Evolutionary conservation across 2,329 filamentous ascomycete genomes (phyloP), one percentile per base, ranked within the genome.

Genomic region (Dactylellina cionopaga): DNA sequence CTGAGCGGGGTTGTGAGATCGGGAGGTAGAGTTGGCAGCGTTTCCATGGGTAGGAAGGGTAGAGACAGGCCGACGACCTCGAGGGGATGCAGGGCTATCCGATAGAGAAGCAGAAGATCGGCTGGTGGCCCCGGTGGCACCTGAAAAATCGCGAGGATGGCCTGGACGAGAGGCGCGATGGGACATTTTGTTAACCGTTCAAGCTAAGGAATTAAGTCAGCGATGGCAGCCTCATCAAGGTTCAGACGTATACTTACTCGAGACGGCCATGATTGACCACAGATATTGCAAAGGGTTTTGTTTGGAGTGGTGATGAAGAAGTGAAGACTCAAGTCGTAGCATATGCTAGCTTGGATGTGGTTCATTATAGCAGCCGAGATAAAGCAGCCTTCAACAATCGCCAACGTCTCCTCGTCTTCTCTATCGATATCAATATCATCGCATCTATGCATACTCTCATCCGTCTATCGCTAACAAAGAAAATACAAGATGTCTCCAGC

Each of bases 171-270:
- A 56, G 4, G 68, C 43, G 17, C 68, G 68, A 11, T 65, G 52
- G 13, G 68, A 72, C 68, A 72, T 72, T 51, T 24, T 46, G 17
- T 25, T 15, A n/a, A n/a, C n/a, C n/a, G n/a, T n/a, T n/a, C n/a
- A n/a, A n/a, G n/a, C n/a, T n/a, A n/a, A n/a, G n/a, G n/a, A n/a
- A n/a, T n/a, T n/a, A n/a, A n/a, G n/a, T n/a, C n/a, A n/a, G n/a
- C n/a, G n/a, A n/a, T n/a, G n/a, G n/a, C n/a, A n/a, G n/a, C n/a
- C n/a, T n/a, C n/a, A n/a, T n/a, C n/a, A n/a, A n/a, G n/a, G n/a
- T n/a, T n/a, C n/a, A n/a, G n/a, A n/a, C n/a, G n/a, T n/a, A n/a
- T n/a, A n/a, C n/a, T n/a, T n/a, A n/a, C n/a, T n/a, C n/a, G n/a
- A n/a, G n/a, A n/a, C n/a, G n/a, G n/a, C n/a, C n/a, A n/a, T n/a